phyloP scores from a whole-genome alignment of 1,284 basidiomycete species.

The Volvariella surrecta region DNA sequence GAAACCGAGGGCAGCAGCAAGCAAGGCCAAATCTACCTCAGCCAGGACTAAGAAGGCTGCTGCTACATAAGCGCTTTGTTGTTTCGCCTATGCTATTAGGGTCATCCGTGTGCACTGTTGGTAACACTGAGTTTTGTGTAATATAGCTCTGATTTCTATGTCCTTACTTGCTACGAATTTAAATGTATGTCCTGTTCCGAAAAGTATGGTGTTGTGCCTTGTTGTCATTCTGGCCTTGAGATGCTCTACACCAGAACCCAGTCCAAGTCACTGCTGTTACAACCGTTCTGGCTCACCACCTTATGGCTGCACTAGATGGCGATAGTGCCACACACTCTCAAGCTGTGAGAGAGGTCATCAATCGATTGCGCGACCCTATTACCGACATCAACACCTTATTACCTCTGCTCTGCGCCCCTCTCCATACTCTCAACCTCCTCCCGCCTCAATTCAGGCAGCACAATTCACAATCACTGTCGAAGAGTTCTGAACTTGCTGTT shows the following conservation, averaged over 20 bases:
- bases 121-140: no score
- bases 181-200: no score
- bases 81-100: no score
- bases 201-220: no score
- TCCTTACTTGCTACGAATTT: no score
- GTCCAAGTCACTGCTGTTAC: no score
- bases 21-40: constrained; percentile 16
- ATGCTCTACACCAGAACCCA: no score
- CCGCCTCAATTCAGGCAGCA: constrained; percentile 41
- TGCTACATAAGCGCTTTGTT: constrained; percentile 9
- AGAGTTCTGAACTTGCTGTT: constrained; percentile 23
- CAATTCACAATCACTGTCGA: constrained; percentile 25
- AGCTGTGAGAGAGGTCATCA: constrained; percentile 35
- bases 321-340: constrained; percentile 10
- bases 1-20: constrained; percentile 22
- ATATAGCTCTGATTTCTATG: no score
- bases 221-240: no score
- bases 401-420: constrained; percentile 45
- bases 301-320: constrained; percentile 17
- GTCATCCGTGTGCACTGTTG: no score
- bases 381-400: constrained; percentile 42
- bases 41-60: constrained; percentile 14
- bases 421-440: constrained; percentile 47
- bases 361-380: constrained; percentile 43
- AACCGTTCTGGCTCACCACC: not conserved